Conservation (phyloP, 805 yeast species). For the Yarrowia alimentaria region DNA sequence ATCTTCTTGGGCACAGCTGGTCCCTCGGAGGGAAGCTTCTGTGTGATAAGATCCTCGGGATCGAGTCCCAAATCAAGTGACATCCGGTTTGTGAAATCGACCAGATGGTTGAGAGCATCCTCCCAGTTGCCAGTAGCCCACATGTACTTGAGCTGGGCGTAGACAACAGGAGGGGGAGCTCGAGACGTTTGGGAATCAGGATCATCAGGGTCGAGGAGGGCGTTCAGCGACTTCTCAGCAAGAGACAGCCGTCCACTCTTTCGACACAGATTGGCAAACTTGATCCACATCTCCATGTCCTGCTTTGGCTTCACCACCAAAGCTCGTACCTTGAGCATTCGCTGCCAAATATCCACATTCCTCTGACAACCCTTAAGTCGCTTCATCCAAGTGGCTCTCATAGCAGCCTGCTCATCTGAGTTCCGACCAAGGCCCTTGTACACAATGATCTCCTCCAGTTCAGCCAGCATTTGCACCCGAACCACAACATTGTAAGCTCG, state of each 20-base stretch:
- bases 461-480: conserved; percentile 95
- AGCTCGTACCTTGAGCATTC: conserved; percentile 89
- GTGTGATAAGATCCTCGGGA: conserved; percentile 74
- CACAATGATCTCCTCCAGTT: conserved; percentile 87
- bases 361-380: conserved; percentile 90
- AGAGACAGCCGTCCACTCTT: conserved; percentile 89
- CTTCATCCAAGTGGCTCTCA: conserved; percentile 92
- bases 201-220: conserved; percentile 71
- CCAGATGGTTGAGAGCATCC: conserved; percentile 81
- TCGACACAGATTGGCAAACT: conserved; percentile 93
- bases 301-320: conserved; percentile 92
- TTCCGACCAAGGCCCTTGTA: conserved; percentile 83
- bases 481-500: conserved; percentile 97
- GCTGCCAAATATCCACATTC: conserved; percentile 98
- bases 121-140: conserved; percentile 92
- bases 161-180: conserved; percentile 95
- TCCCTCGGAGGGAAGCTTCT: conserved; percentile 70
- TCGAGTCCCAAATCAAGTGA: conserved; percentile 83
- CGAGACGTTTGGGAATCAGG: conserved; percentile 53
- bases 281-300: conserved; percentile 97
- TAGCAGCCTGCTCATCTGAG: conserved; percentile 71
- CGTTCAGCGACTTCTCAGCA: conserved; percentile 87
- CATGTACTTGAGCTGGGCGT: conserved; percentile 93
- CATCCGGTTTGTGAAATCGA: conserved; percentile 88
- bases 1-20: conserved; percentile 74